Evolutionary conservation across 2,329 filamentous ascomycete species (phyloP).

Genomic region (Penicillium sp.): DNA sequence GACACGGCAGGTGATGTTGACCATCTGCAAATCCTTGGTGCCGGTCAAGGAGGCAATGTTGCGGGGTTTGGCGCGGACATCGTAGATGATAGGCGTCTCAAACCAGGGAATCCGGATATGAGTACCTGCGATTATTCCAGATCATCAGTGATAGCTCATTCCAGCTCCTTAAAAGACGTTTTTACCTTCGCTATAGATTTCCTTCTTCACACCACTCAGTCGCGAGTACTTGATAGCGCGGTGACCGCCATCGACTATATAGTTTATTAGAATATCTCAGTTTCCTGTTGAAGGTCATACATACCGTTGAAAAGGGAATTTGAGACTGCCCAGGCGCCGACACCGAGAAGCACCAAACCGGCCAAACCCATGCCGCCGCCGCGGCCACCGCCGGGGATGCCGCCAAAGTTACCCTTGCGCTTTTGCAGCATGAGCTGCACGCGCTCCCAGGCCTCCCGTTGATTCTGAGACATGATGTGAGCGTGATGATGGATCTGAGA

Average conservation of each 20-base stretch:
- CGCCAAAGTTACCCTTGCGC: slow-evolving; percentile 42
- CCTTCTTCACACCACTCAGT: slow-evolving; percentile 86
- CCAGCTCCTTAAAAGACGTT: background rate
- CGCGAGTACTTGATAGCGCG: slow-evolving; percentile 98
- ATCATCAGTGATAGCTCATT: slow-evolving; percentile 8
- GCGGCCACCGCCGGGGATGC: slow-evolving; percentile 55
- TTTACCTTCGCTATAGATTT: slow-evolving; percentile 91
- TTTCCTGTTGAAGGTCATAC: background rate
- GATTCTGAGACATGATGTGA: slow-evolving; percentile 51
- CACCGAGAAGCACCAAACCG: slow-evolving; percentile 53
- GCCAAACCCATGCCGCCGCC: slow-evolving; percentile 55
- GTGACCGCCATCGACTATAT: slow-evolving; percentile 88
- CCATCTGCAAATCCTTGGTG: slow-evolving; percentile 99
- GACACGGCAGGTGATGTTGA: slow-evolving; percentile 99
- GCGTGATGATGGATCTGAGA: slow-evolving; percentile 17
- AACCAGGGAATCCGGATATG: slow-evolving; percentile 95
- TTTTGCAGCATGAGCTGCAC: slow-evolving; percentile 62
- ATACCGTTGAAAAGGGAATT: slow-evolving; percentile 69
- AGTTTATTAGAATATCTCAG: background rate
- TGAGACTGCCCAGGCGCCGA: slow-evolving; percentile 42
- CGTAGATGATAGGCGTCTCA: slow-evolving; percentile 94
- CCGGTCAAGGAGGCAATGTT: slow-evolving; percentile 96
- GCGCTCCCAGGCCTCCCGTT: slow-evolving; percentile 64
- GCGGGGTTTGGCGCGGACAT: slow-evolving; percentile 94
- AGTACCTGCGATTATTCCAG: slow-evolving; percentile 60